Conservation (phyloP, 179 eudicot genomes). For the Heliamphora pulchella region DNA sequence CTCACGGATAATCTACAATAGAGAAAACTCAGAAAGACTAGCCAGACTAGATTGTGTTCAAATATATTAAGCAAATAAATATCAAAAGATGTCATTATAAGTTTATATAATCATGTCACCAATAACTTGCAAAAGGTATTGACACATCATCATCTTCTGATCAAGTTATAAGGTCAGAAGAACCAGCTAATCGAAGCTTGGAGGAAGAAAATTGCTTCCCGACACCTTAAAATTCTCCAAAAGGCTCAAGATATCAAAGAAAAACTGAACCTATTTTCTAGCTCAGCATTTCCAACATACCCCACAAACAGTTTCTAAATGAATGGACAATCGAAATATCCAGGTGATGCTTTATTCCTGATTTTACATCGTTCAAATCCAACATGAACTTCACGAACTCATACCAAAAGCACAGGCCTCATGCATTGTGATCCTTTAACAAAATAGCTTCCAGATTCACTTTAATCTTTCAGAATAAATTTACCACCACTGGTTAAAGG, state of each 20-base stretch:
- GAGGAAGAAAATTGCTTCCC: not conserved
- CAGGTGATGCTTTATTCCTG: not conserved
- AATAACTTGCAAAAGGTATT: conserved; percentile 1
- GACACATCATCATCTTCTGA: not conserved
- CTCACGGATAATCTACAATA: no score
- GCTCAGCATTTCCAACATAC: not conserved
- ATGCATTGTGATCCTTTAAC: not conserved
- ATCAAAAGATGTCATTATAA: not conserved
- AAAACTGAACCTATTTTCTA: not conserved
- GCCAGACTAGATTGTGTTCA: not conserved
- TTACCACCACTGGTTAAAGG: not conserved
- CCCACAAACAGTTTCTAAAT: not conserved
- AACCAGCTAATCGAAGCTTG: not conserved
- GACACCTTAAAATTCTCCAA: not conserved
- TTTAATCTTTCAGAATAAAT: no score
- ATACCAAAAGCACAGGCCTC: not conserved
- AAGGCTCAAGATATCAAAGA: not conserved
- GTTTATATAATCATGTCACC: not conserved
- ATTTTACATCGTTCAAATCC: not conserved
- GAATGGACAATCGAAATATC: not conserved
- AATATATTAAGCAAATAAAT: not conserved
- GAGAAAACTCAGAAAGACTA: not conserved
- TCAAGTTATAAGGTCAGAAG: not conserved
- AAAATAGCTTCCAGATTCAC: not conserved
- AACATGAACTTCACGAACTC: no score